phyloP scores from a whole-genome alignment of 208 protist genomes.

The Vickermania spadyakhi region DNA sequence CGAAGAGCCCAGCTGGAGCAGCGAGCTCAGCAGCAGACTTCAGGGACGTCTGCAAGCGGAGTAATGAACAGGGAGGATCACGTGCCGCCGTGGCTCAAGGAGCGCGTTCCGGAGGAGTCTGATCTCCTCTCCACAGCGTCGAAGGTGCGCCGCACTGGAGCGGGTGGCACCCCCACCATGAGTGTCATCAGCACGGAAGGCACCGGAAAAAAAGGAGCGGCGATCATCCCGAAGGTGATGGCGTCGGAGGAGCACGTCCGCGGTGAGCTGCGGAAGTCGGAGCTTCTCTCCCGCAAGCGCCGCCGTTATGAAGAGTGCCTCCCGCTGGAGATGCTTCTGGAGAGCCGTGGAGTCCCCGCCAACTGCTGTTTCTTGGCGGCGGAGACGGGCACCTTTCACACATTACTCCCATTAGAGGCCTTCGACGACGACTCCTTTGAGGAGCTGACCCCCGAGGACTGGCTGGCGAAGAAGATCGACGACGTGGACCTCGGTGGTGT shows the following conservation, averaged over 20 bases:
- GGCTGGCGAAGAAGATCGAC: conserved; percentile 18
- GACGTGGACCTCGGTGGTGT: background rate
- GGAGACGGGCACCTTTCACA: conserved; percentile 28
- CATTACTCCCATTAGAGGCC: conserved; percentile 83
- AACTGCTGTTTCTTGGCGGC: conserved; percentile 6
- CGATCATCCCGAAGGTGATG: conserved; percentile 88
- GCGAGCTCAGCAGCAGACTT: conserved; percentile 16
- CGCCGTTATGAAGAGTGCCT: conserved; percentile 40
- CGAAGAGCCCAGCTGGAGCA: conserved; percentile 63
- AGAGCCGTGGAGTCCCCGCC: conserved; percentile 42
- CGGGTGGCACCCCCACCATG: background rate
- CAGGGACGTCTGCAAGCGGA: background rate
- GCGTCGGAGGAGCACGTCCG: conserved; percentile 42
- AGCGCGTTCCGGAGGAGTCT: background rate
- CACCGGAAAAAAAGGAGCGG: background rate
- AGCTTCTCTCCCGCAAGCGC: conserved; percentile 78
- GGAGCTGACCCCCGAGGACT: conserved; percentile 55
- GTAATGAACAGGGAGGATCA: background rate
- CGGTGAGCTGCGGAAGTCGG: conserved; percentile 74
- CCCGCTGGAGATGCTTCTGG: conserved; percentile 58
- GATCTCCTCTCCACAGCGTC: background rate
- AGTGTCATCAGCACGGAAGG: background rate
- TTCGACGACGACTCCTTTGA: conserved; percentile 92
- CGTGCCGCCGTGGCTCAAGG: conserved; percentile 13
- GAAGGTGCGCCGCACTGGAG: background rate